These are phyloP conservation scores for Rhodotorula sp. DNA, from an alignment of 1,284 basidiomycete genomes.

Conservation along the genomic window DNA sequence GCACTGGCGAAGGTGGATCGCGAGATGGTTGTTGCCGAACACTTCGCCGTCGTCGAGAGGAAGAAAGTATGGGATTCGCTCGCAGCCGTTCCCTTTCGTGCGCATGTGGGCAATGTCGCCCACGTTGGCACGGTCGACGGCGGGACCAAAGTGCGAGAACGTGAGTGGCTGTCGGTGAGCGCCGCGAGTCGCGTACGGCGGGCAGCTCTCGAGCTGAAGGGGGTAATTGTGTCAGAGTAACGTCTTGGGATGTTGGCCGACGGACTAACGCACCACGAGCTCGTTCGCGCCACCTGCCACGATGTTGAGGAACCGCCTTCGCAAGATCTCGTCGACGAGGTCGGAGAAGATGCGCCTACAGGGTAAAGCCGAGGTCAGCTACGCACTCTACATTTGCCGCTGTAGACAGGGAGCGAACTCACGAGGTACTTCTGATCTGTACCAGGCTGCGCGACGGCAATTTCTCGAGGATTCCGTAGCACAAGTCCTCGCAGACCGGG, in stretches of 20 bases:
- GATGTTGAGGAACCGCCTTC: slow-evolving; percentile 15
- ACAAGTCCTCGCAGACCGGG: slow-evolving; percentile 23
- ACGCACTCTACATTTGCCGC: no score
- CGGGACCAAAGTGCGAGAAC: slow-evolving; percentile 17
- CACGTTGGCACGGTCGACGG: background rate
- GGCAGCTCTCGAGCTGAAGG: slow-evolving; percentile 21
- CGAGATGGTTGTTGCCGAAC: slow-evolving; percentile 27
- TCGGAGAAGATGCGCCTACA: slow-evolving; percentile 12
- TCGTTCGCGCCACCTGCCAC: background rate
- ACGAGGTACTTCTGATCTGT: slow-evolving; percentile 20
- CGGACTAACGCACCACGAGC: slow-evolving; percentile 9
- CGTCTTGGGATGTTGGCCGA: background rate
- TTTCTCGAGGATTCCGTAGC: slow-evolving; percentile 15
- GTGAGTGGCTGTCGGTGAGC: slow-evolving; percentile 1
- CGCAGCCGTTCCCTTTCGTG: background rate
- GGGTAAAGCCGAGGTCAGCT: background rate
- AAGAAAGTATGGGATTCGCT: background rate
- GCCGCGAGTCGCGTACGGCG: slow-evolving; percentile 10
- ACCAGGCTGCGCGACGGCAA: slow-evolving; percentile 13
- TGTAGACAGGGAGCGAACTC: background rate
- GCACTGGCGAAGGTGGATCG: background rate
- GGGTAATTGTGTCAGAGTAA: background rate
- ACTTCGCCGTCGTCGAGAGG: slow-evolving; percentile 29
- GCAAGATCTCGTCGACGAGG: slow-evolving; percentile 23
- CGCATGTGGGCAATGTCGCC: slow-evolving; percentile 17